A percentile compares a stretch with the other conserved stretches of the same genome.
Evolutionary conservation across 495 filamentous ascomycete genomes (phyloP).

Genomic region (Neurospora sp.): DNA sequence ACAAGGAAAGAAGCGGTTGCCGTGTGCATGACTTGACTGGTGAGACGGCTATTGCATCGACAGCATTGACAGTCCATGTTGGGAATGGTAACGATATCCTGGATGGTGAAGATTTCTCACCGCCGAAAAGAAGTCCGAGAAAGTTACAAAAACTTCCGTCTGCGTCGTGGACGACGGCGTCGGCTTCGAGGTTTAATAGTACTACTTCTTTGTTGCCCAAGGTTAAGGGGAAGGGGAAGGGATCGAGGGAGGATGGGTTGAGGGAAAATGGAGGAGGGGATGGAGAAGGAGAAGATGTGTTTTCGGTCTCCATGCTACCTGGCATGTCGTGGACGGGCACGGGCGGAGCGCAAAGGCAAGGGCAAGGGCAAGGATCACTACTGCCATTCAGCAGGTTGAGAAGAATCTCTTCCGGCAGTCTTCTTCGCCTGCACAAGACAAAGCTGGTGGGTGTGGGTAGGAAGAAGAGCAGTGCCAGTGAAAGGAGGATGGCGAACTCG

Average conservation of each 20-base stretch:
- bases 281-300: not conserved
- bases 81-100: not conserved
- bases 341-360: not conserved
- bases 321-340: not conserved
- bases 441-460: not conserved
- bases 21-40: not conserved
- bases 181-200: not conserved
- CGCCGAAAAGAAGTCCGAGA: not conserved
- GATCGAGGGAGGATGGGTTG: not conserved
- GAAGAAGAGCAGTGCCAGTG: not conserved
- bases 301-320: conserved; percentile 1
- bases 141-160: conserved; percentile 1
- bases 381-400: not conserved
- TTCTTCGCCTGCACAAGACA: not conserved
- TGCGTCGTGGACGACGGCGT: not conserved
- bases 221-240: not conserved
- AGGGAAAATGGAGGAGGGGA: not conserved
- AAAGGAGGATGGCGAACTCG: conserved; percentile 9
- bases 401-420: not conserved
- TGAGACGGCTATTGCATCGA: not conserved
- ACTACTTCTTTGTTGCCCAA: conserved; percentile 3
- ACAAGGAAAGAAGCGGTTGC: not conserved
- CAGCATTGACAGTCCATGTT: not conserved
- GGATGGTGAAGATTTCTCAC: not conserved
- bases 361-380: not conserved